Percentiles rank a stretch among this genome's conserved stretches.
Conservation (phyloP, 208 protist species). For the Phytomonas francai region DNA sequence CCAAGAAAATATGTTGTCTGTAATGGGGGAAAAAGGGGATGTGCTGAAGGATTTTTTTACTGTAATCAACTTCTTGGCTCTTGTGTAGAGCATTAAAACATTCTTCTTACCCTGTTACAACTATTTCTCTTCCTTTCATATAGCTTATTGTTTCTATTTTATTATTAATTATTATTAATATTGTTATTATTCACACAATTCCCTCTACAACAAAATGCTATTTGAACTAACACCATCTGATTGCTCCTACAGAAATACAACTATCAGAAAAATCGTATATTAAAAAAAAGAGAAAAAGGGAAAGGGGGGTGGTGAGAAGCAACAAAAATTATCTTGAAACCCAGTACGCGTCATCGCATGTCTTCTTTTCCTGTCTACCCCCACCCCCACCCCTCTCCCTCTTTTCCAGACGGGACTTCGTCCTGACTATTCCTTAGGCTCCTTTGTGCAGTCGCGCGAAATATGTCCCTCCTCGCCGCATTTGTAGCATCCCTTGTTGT, state of each 20-base stretch:
- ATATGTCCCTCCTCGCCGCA: slow-evolving; percentile 73
- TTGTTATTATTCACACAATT: not conserved
- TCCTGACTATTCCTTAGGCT: not conserved
- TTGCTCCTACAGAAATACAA: not conserved
- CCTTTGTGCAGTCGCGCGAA: slow-evolving; percentile 50
- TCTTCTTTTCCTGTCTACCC: slow-evolving; percentile 13
- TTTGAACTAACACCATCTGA: not conserved
- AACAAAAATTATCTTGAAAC: slow-evolving; percentile 3
- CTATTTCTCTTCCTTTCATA: not conserved
- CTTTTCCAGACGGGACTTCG: slow-evolving; percentile 1
- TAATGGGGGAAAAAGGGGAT: slow-evolving; percentile 11
- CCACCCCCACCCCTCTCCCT: not conserved
- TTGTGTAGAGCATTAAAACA: not conserved
- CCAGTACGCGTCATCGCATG: slow-evolving; percentile 14
- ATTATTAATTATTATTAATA: slow-evolving; percentile 4
- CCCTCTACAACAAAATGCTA: not conserved
- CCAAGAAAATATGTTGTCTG: slow-evolving; percentile 14
- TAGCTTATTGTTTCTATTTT: slow-evolving; percentile 8
- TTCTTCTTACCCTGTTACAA: not conserved
- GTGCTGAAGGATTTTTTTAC: not conserved
- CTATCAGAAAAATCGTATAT: no score
- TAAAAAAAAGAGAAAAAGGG: slow-evolving; percentile 4
- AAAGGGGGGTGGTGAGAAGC: slow-evolving; percentile 7
- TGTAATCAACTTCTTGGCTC: not conserved
- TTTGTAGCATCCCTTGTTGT: slow-evolving; percentile 49